phyloP scores from a whole-genome alignment of 257 asterid species.

The Scutellaria barbata region DNA sequence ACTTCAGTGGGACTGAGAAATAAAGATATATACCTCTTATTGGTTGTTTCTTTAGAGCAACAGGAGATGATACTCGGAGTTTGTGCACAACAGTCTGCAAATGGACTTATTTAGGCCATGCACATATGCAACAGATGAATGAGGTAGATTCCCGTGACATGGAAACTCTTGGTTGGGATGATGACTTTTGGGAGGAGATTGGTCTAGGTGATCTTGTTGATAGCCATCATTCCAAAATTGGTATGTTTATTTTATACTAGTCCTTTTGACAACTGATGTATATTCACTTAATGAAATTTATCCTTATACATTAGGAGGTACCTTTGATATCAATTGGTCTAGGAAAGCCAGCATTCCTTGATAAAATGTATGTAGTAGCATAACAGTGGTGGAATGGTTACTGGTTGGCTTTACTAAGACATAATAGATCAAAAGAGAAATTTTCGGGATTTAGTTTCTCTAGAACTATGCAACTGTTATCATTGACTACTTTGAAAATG shows the following conservation, averaged over 20 bases:
- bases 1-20: constrained; percentile 6
- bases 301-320: background rate
- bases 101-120: constrained; percentile 99
- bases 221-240: constrained; percentile 94
- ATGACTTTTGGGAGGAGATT: constrained; percentile 94
- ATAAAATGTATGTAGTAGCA: constrained; percentile 14
- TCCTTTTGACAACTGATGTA: constrained; percentile 27
- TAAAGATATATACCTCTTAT: constrained; percentile 8
- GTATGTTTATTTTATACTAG: constrained; percentile 46
- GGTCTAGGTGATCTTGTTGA: constrained; percentile 95
- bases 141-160: constrained; percentile 78
- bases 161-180: constrained; percentile 99
- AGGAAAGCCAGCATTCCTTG: constrained; percentile 20
- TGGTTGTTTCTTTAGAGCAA: constrained; percentile 62
- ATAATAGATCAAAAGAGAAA: constrained; percentile 1
- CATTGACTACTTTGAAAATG: background rate
- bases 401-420: constrained; percentile 11
- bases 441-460: background rate
- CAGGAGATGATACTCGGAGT: constrained; percentile 99
- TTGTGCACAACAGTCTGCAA: constrained; percentile 97
- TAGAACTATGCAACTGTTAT: background rate
- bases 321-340: constrained; percentile 17
- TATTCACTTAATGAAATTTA: constrained; percentile 23
- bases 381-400: background rate
- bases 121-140: constrained; percentile 83